Conservation (phyloP, 2,329 filamentous ascomycete genomes). For the Aureobasidium leucospermi region DNA sequence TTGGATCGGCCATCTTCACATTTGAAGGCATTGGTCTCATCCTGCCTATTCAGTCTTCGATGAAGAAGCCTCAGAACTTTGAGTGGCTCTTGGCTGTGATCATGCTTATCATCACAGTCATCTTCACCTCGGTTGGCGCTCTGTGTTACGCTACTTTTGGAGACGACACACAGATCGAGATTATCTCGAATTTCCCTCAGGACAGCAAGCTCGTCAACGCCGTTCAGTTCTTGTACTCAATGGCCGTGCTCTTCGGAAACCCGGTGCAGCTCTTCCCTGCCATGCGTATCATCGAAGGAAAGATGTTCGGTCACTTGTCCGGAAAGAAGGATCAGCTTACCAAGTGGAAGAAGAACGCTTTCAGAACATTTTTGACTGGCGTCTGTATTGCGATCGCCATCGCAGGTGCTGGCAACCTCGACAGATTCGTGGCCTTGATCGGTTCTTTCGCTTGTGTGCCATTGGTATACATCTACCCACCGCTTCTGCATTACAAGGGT, state of each 20-base stretch:
- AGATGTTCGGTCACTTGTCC: slow-evolving; percentile 57
- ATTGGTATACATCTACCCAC: slow-evolving; percentile 69
- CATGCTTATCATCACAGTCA: slow-evolving; percentile 65
- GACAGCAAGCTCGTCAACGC: slow-evolving; percentile 64
- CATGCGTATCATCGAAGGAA: slow-evolving; percentile 62
- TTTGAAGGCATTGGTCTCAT: slow-evolving; percentile 74
- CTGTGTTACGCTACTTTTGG: slow-evolving; percentile 71
- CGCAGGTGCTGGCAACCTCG: slow-evolving; percentile 59
- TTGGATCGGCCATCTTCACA: slow-evolving; percentile 69
- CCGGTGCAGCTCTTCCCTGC: slow-evolving; percentile 71
- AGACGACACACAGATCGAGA: slow-evolving; percentile 59
- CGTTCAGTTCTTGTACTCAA: slow-evolving; percentile 66
- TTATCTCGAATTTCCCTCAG: slow-evolving; percentile 71
- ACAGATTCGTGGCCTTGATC: slow-evolving; percentile 68
- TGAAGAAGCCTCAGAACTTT: slow-evolving; percentile 64
- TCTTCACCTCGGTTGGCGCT: slow-evolving; percentile 65
- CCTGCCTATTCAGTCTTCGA: slow-evolving; percentile 67
- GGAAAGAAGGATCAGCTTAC: slow-evolving; percentile 58
- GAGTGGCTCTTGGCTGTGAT: slow-evolving; percentile 57
- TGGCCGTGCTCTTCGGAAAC: slow-evolving; percentile 65
- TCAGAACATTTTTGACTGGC: slow-evolving; percentile 51
- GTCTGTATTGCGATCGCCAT: slow-evolving; percentile 56
- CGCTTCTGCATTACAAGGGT: slow-evolving; percentile 62
- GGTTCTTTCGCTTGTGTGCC: slow-evolving; percentile 68
- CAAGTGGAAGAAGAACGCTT: slow-evolving; percentile 71